Evolutionary conservation across 352 stramenopile species (phyloP), one percentile per base, ranked within the genome.

Genomic region (Lagenidium sp.): DNA sequence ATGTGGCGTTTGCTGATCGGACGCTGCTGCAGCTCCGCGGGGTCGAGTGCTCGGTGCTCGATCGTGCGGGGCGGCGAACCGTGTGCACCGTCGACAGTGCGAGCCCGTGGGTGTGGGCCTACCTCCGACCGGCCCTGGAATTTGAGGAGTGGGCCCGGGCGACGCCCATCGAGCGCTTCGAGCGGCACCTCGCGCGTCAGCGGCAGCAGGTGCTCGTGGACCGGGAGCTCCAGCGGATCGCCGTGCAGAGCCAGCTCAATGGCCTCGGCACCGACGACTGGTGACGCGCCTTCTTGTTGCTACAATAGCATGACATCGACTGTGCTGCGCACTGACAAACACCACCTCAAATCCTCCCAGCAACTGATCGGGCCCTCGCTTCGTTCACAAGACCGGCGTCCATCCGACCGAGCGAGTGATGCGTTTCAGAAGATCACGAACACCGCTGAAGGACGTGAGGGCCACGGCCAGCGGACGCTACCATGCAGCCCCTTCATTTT

Each of bases 101-200:
- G 18, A 60, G 68, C 18, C 26, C 65, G 2, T 32, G 37, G 15
- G 59, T 80, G 37, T 58, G 59, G n/a, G 16, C 18, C 6, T 90
- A 87, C 53, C 65, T 87, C 26, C 55, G 60, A 26, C 41, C 65
- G 7, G 70, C 74, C 10, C 30, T 77, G 19, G 61, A 83, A 46
- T 90, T 87, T 25, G 62, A 53, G 4, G 59, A 81, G 43, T 90
- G 77, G 77, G 72, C 74, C 8, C 79, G 80, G 41, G 55, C 66
- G 31, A 63, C 69, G 5, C 65, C 60, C n/a, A 50, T 68, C 19
- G 50, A 86, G 41, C 69, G 74, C 4, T 68, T 83, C 47, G 31
- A 55, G 13, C 53, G 63, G 1, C 50, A 84, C 30, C 20, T 43
- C 45, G 22, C 31, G 41, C 24, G 52, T 42, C 30, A 44, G 21